Evolutionary conservation across 2,329 filamentous ascomycete species (phyloP), one percentile per base, ranked within the genome.

Genomic region (Beauveria sp.): DNA sequence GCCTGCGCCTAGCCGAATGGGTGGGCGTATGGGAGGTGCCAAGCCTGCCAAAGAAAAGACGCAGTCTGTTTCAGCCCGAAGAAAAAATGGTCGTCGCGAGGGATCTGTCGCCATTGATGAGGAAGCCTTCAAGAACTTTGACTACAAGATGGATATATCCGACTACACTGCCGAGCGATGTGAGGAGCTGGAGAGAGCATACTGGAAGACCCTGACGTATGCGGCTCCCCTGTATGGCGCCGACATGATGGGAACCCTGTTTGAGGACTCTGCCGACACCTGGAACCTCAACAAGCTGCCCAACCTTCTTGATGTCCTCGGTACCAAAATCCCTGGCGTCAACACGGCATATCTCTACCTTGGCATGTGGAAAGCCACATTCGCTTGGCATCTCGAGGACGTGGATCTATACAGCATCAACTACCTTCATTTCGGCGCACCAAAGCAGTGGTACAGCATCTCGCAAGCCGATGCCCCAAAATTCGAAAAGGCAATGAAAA

Each of bases 321-420:
- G 95, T 7, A 93, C 92, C 61, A 96, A 97, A 68, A 91, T 99
- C 9, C 96, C 95, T 3, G 95, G 95, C 66, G 96, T 99, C 70
- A 99, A 99, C 70, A 99, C 93, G 1, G 93, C 95, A 2, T 99
- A 99, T 71, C 84, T 99, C 1, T 99, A 99, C 71, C 81, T 99
- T 63, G 95, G 95, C 49, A 99, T 99, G 95, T 99, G 95, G 95
- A 98, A 98, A 75, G 93, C 95, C 14, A 98, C 95, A 0, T 99
- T 99, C 73, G 95, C 95, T 9, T 99, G 95, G 95, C 95, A 99
- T 82, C 78, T 99, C 58, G 95, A 99, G 73, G 95, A 99, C 72
- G 93, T 99, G 47, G 95, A 99, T 77, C 84, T 99, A 5, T 99
- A 99, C 85, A 98, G 93, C 73, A 99, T 99, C 81, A 99, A 99